These are phyloP conservation scores for Solanum pimpinellifolium DNA, from an alignment of 257 asterid species.

Conservation along the genomic window DNA sequence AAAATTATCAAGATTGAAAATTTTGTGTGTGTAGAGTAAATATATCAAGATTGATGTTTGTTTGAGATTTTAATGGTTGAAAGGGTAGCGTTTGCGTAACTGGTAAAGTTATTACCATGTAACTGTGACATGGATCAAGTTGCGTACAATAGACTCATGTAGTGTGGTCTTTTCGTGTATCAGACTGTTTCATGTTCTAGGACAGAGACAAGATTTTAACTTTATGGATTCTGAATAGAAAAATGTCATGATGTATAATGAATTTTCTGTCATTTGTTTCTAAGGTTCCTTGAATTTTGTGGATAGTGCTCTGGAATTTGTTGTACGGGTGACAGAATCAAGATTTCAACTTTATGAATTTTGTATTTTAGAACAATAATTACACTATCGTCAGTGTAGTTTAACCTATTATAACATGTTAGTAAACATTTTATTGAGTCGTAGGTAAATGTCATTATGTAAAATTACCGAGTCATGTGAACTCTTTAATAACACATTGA, in stretches of 20 bases:
- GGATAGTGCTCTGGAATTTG: background rate
- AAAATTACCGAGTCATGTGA: background rate
- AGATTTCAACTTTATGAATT: background rate
- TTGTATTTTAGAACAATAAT: background rate
- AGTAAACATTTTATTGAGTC: background rate
- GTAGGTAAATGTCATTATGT: background rate
- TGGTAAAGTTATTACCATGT: accelerated
- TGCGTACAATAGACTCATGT: background rate
- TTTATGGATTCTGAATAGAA: background rate
- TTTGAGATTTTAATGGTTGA: background rate
- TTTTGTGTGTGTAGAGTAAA: too few species aligned
- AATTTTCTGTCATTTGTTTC: background rate
- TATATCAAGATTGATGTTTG: background rate
- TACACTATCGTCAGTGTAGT: background rate
- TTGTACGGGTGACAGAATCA: accelerated
- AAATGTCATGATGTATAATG: background rate
- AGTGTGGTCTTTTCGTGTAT: background rate
- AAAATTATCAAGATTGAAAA: too few species aligned
- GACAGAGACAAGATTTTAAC: background rate
- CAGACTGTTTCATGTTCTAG: background rate
- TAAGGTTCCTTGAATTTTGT: background rate
- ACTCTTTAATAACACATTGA: background rate
- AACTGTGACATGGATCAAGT: background rate
- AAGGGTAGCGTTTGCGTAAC: background rate
- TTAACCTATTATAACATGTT: background rate